Evolutionary conservation across 192 early-diverging fungal genomes (phyloP).

Genomic region (Linnemannia schmuckeri): DNA sequence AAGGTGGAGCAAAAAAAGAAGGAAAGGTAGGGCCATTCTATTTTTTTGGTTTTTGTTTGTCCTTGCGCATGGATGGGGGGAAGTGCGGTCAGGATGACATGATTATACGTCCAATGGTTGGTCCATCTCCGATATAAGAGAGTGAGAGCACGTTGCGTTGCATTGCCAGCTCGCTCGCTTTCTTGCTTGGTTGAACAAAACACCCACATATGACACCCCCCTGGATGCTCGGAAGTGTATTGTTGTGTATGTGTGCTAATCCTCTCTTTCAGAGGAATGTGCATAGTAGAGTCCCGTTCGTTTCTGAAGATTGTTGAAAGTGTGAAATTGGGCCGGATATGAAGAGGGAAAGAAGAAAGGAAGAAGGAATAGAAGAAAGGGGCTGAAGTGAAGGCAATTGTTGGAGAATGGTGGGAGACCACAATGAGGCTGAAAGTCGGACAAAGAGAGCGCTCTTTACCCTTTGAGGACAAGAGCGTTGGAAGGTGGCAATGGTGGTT

Average conservation of each 20-base stretch:
- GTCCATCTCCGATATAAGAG: background rate
- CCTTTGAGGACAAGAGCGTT: background rate
- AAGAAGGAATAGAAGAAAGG: background rate
- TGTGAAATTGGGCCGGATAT: background rate
- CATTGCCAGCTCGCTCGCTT: no score
- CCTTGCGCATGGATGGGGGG: background rate
- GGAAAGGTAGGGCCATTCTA: no score
- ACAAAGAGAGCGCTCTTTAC: background rate
- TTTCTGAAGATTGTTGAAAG: background rate
- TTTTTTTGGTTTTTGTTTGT: background rate
- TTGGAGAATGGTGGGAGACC: background rate
- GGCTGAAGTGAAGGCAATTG: background rate
- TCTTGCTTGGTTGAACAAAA: no score
- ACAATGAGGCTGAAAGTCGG: background rate
- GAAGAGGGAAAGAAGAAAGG: background rate
- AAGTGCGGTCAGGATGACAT: constrained; percentile 25
- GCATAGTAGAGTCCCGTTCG: background rate
- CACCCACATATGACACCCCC: background rate
- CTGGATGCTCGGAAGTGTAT: background rate
- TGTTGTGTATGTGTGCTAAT: no score
- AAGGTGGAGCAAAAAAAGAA: background rate
- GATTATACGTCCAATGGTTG: background rate
- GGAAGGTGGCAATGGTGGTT: background rate
- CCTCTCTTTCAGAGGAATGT: background rate
- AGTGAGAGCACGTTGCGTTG: background rate